Evolutionary conservation across 164 flowering plant species (phyloP).

Genomic region (Berberis thunbergii): DNA sequence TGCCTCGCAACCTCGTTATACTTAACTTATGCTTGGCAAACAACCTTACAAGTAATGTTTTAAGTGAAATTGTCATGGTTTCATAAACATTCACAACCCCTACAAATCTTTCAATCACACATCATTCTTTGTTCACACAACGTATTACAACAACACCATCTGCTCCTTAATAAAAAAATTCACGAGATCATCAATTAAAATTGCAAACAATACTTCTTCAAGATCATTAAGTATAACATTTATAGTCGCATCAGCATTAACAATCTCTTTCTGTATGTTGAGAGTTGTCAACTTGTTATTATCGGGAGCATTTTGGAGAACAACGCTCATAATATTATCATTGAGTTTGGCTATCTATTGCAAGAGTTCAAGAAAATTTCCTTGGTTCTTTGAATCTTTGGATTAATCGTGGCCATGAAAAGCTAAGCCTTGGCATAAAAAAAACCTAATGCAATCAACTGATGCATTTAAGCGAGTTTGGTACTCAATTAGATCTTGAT

Average conservation of each 20-base stretch:
- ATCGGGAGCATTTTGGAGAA: background rate
- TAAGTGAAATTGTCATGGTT: background rate
- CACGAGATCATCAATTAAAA: constrained; percentile 2
- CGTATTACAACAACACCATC: constrained; percentile 6
- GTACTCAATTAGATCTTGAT: no score
- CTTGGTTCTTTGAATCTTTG: no score
- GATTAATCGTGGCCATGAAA: no score
- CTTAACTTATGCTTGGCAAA: background rate
- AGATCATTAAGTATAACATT: background rate
- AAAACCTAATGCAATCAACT: no score
- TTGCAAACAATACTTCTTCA: background rate
- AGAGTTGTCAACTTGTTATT: background rate
- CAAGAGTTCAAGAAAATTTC: no score
- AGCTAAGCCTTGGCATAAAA: no score
- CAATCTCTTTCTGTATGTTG: constrained; percentile 1
- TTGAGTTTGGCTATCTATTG: no score
- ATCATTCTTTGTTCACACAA: no score
- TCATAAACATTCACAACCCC: background rate
- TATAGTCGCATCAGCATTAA: background rate
- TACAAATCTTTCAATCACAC: background rate
- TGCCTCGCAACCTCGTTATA: background rate
- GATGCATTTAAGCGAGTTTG: no score
- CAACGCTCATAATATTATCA: no score
- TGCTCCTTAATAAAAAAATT: constrained; percentile 3
- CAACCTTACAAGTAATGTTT: background rate